A percentile compares a stretch with the other conserved stretches of the same genome.
Evolutionary conservation across 2,329 filamentous ascomycete species (phyloP).

Genomic region (Claviceps sp.): DNA sequence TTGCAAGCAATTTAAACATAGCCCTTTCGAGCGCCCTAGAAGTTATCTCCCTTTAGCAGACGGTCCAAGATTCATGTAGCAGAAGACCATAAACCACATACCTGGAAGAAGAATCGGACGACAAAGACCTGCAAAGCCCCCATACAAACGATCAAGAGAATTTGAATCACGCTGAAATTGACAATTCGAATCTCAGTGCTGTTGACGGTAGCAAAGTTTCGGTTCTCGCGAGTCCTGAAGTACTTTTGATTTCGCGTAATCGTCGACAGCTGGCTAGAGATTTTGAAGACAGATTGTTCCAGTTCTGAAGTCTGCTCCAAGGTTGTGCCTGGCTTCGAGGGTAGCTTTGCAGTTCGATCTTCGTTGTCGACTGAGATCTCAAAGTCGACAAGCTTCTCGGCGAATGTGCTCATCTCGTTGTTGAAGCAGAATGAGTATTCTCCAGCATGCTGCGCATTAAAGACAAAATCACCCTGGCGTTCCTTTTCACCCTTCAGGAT

Average conservation of each 20-base stretch:
- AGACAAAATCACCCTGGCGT: constrained; percentile 94
- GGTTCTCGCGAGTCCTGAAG: constrained; percentile 96
- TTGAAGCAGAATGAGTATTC: constrained; percentile 98
- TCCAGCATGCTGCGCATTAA: constrained; percentile 75
- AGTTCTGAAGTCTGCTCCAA: constrained; percentile 80
- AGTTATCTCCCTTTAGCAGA: constrained; percentile 6
- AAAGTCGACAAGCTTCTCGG: constrained; percentile 95
- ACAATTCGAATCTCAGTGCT: constrained; percentile 94
- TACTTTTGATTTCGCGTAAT: constrained; percentile 98
- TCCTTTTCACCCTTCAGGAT: constrained; percentile 82
- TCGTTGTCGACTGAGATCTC: constrained; percentile 96
- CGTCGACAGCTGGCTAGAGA: constrained; percentile 83
- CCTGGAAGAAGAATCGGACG: constrained; percentile 98
- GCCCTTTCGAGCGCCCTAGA: constrained; percentile 51
- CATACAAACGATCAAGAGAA: constrained; percentile 85
- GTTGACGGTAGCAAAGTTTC: constrained; percentile 94
- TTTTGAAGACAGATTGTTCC: constrained; percentile 90
- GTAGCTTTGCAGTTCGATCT: constrained; percentile 56
- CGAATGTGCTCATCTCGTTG: constrained; percentile 95
- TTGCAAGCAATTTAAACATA: constrained; percentile 40
- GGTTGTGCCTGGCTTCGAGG: constrained; percentile 75
- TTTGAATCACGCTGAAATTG: constrained; percentile 93
- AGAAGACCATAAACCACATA: constrained; percentile 14
- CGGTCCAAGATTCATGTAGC: background rate
- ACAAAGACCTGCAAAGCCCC: constrained; percentile 93